phyloP scores from a whole-genome alignment of 129 eudicot species.

The Flaveria sonorensis region DNA sequence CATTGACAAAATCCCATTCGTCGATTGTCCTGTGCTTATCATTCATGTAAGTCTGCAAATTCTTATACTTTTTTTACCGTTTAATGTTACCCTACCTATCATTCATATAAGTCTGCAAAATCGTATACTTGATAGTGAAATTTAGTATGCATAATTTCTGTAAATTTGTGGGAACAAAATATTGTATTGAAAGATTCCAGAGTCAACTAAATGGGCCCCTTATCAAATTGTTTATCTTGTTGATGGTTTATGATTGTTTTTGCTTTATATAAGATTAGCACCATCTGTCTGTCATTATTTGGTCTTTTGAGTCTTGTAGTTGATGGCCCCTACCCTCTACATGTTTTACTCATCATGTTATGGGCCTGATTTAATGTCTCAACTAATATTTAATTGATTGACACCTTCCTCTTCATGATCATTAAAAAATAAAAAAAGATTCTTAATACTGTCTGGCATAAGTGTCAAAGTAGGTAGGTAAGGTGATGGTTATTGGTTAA shows the following conservation, averaged over 20 bases:
- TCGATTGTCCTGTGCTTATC: slow-evolving; percentile 75
- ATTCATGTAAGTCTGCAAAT: slow-evolving; percentile 76
- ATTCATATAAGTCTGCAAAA: slow-evolving; percentile 75
- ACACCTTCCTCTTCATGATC: slow-evolving; percentile 30
- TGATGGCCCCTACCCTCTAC: slow-evolving; percentile 45
- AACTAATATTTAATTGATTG: slow-evolving; percentile 42
- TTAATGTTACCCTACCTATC: slow-evolving; percentile 9
- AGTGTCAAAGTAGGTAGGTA: slow-evolving; percentile 5
- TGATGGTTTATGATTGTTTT: slow-evolving; percentile 20
- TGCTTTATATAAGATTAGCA: slow-evolving; percentile 21
- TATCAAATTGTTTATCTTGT: slow-evolving; percentile 14
- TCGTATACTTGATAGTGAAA: neutral
- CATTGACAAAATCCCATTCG: slow-evolving; percentile 75
- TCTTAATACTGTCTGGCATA: slow-evolving; percentile 9
- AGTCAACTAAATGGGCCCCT: slow-evolving; percentile 19
- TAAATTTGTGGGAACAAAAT: slow-evolving; percentile 2
- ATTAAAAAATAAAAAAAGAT: slow-evolving; percentile 13
- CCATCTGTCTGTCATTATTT: slow-evolving; percentile 28
- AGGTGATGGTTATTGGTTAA: neutral
- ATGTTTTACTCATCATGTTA: slow-evolving; percentile 37
- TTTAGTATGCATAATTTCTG: neutral
- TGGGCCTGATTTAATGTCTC: slow-evolving; percentile 44
- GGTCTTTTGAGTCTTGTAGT: slow-evolving; percentile 33
- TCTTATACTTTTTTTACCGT: neutral
- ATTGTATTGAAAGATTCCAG: slow-evolving; percentile 16